A percentile compares a stretch with the other conserved stretches of the same genome.
phyloP scores from a whole-genome alignment of 441 rosid species.

The Jatropha multifida region DNA sequence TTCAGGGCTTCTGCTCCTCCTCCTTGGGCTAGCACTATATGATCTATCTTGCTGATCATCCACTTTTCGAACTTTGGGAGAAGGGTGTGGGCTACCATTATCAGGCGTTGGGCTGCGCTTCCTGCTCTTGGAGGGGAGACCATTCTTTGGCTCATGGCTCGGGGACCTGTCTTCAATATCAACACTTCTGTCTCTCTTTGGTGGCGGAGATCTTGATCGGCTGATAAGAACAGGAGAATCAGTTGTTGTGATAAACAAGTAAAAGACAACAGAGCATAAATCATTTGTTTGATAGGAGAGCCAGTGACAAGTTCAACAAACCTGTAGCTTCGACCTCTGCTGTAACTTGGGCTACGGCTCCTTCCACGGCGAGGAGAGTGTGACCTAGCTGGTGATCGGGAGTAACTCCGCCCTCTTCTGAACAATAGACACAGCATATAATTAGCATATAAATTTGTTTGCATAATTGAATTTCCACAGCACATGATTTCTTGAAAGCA shows the following conservation, averaged over 20 bases:
- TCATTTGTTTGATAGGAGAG: neutral
- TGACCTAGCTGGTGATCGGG: constrained; percentile 61
- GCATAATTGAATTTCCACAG: neutral
- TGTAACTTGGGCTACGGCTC: constrained; percentile 62
- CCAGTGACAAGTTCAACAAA: constrained; percentile 7
- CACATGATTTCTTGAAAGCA: neutral
- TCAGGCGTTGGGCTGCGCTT: constrained; percentile 47
- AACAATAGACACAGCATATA: neutral
- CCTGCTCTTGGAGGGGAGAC: constrained; percentile 42
- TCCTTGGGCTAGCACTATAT: constrained; percentile 38
- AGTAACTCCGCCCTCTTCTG: constrained; percentile 53
- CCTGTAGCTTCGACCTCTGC: constrained; percentile 65
- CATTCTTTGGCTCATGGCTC: constrained; percentile 51
- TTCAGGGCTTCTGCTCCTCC: constrained; percentile 42
- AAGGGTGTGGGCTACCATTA: constrained; percentile 44
- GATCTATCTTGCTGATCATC: constrained; percentile 28
- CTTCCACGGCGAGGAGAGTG: constrained; percentile 57
- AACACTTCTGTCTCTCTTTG: constrained; percentile 48
- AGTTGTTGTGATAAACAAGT: neutral
- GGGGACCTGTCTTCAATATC: constrained; percentile 43
- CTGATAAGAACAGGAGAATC: constrained; percentile 25
- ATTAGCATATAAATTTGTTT: constrained; percentile 1
- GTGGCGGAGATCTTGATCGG: constrained; percentile 66
- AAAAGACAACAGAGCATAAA: neutral
- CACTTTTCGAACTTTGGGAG: constrained; percentile 28